Base-by-base conservation (phyloP, 345 rosid species). In the Litchi chinensis region DNA sequence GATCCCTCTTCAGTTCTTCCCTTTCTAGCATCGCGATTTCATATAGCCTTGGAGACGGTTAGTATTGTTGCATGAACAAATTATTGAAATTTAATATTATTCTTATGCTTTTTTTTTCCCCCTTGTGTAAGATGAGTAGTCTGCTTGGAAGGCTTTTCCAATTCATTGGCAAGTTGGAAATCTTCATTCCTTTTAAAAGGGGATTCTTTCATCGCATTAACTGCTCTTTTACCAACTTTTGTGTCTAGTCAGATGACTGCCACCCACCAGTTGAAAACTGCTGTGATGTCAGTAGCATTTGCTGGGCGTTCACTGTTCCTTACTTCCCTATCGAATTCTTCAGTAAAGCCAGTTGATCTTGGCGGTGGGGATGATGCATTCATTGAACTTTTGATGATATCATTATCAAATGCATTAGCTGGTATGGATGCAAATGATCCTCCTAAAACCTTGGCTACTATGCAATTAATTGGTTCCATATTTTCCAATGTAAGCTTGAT, bases 391-490 rank as follows among this genome's bases (percentile, higher is more conserved):
- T 82, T 90, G 79, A 92, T 86, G 86, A 88, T 94, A 80, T 92
- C 98, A 64, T 84, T 96, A 74, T 92, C 98, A 15, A 96, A 93
- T 90, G 95, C 98, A 19, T 88, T 96, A 78, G 97, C 93, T 88
- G 99, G 99, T 52, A 96, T 96, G 94, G 99, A 96, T 89, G 99
- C 98, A 80, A 96, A 96, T 79, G 99, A 96, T 81, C 99, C 99
- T 79, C 99, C 98, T 24, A 96, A 96, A 87, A 92, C 99, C 69
- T 85, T 91, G 90, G 98, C 98, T 67, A 94, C 97, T 41, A 89
- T 96, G 98, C 99, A 96, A 83, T 84, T 94, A 76, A 92, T 96
- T 85, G 97, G 99, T 79, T 94, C 98, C 76, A 91, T 94, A 84
- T 96, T 96, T 90, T 96, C 99, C 84, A 96, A 93, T 89, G 99